Base-by-base conservation (phyloP, 2,329 filamentous ascomycete species). In the Aureobasidium pullulans region DNA sequence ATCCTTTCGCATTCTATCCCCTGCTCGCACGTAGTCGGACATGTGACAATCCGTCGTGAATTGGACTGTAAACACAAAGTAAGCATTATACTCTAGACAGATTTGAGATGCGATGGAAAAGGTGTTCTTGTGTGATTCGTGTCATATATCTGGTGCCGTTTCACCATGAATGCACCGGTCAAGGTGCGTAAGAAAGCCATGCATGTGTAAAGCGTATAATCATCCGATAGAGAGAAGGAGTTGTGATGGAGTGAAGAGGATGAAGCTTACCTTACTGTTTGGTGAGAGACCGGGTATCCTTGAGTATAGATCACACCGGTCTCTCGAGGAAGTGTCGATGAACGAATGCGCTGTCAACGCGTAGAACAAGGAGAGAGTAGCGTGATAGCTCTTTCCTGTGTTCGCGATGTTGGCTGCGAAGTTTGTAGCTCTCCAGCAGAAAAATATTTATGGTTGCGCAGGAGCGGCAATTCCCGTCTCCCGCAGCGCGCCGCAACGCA, bases 131-230 rank as follows among this genome's bases (percentile, higher is more conserved):
- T 6, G n/a, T 4, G 6, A 23, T 36, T 15, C 9, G 46, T 37
- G 53, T 57, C 53, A 57, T 46, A 46, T 57, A 32, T 57, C 53
- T 44, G 37, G 77, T 79, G 87, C 85, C 85, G 78, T 78, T 71
- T 75, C 76, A 77, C 75, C 76, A 78, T 68, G 67, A 69, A 65
- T 72, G 70, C 68, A 63, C 68, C 71, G 69, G 84, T 83, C 84
- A 80, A 78, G 77, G 81, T 78, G 68, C 68, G 87, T 90, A 85
- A 60, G 88, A 87, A 89, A 90, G 87, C 86, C 87, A 91, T 91
- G 88, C 87, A 90, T 90, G 86, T 87, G 53, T 81, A 80, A 77
- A 90, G 86, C 85, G 79, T 79, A 84, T 93, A 89, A 93, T 95
- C 89, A 90, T 81, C 63, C 72, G 63, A 66, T 66, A 62, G 66